Evolutionary conservation across 2,329 filamentous ascomycete genomes (phyloP).

Genomic region (Alternaria triticina): DNA sequence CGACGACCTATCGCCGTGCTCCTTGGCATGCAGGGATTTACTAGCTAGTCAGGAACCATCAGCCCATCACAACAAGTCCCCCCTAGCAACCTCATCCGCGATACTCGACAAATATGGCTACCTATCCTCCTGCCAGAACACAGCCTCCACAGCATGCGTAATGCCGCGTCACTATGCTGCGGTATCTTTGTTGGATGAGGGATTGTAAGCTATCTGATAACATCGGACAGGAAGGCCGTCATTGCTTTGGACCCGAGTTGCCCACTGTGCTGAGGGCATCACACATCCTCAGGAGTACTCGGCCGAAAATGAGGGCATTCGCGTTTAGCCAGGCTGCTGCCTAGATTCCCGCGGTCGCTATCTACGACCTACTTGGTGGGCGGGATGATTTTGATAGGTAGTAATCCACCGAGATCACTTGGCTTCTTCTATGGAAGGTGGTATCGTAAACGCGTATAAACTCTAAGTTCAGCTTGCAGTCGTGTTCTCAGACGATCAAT

Average conservation of each 20-base stretch:
- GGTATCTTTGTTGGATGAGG: neutral
- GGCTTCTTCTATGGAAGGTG: neutral
- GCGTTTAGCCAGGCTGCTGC: neutral
- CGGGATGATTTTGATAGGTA: neutral
- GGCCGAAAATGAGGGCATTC: neutral
- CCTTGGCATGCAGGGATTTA: conserved; percentile 12
- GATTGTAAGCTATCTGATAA: neutral
- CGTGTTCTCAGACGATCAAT: neutral
- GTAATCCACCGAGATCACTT: neutral
- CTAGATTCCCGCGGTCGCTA: neutral
- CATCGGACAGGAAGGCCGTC: neutral
- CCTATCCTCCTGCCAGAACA: neutral
- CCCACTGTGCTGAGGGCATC: neutral
- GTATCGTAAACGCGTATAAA: neutral
- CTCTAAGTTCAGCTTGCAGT: neutral
- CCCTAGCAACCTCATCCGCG: conserved; percentile 1
- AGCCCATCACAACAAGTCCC: neutral
- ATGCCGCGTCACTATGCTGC: neutral
- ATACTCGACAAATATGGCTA: neutral
- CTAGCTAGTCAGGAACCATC: conserved; percentile 7
- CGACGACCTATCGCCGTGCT: conserved; percentile 1
- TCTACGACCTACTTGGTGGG: neutral
- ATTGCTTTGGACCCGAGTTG: neutral
- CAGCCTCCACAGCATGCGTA: conserved; percentile 1
- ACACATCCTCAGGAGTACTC: neutral